A percentile compares a stretch with the other conserved stretches of the same genome.
Conservation (phyloP, 495 filamentous ascomycete species). For the Hamigera avellanea region DNA sequence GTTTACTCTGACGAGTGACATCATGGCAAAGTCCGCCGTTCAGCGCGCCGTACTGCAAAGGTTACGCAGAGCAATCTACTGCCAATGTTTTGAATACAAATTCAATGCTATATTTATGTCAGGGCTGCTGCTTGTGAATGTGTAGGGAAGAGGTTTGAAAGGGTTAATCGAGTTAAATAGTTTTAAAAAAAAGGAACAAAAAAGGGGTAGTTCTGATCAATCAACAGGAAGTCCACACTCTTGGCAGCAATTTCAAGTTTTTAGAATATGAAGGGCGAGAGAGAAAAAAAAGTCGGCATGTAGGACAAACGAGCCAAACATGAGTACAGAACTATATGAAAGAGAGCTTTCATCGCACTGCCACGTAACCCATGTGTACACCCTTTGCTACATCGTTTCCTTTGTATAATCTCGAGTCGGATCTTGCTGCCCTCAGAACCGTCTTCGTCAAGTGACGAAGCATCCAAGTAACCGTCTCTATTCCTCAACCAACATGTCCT, state of each 20-base stretch:
- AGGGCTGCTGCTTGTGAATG: too few relatives aligned
- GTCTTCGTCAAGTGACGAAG: constrained; percentile 10
- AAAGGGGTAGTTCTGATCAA: neutral
- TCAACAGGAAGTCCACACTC: constrained; percentile 1
- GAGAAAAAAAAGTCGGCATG: neutral
- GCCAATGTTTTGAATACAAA: too few relatives aligned
- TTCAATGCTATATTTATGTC: too few relatives aligned
- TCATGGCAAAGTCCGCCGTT: too few relatives aligned
- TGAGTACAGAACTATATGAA: constrained; percentile 19
- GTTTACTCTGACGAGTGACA: too few relatives aligned
- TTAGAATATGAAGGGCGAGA: too few relatives aligned
- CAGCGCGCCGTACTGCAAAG: too few relatives aligned
- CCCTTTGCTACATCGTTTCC: constrained; percentile 8
- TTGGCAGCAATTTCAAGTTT: neutral
- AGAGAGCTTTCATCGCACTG: constrained; percentile 14
- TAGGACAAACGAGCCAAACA: neutral
- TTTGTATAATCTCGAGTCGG: constrained; percentile 3
- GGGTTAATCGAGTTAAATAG: too few relatives aligned
- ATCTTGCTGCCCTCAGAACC: constrained; percentile 7
- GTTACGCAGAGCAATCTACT: too few relatives aligned
- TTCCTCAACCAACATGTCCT: constrained; percentile 37
- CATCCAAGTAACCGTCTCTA: constrained; percentile 28
- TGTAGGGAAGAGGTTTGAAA: too few relatives aligned
- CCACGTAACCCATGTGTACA: constrained; percentile 14
- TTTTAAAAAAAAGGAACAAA: neutral